Conservation (phyloP, 352 stramenopile genomes). For the Thraustochytrium sp. region DNA sequence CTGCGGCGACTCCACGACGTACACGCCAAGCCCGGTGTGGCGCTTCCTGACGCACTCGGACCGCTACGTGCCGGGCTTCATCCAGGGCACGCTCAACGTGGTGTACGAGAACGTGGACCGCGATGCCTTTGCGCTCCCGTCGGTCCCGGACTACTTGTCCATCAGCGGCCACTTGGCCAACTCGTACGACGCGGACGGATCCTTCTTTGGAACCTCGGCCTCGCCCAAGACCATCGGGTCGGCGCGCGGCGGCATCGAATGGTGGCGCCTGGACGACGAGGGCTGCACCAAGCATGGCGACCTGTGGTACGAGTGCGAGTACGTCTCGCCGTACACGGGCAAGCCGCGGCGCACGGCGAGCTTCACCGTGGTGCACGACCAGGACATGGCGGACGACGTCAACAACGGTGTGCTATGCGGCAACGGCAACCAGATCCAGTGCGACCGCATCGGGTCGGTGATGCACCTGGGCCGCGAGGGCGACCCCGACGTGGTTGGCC, state of each 20-base stretch:
- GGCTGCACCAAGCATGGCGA: neutral
- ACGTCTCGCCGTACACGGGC: too few species aligned
- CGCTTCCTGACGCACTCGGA: constrained; percentile 11
- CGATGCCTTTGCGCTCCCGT: neutral
- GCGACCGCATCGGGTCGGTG: neutral
- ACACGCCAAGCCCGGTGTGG: neutral
- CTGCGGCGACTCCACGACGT: neutral
- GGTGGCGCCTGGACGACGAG: neutral
- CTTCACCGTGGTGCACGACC: too few species aligned
- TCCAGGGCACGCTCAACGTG: neutral
- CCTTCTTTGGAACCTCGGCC: neutral
- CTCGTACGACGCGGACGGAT: neutral
- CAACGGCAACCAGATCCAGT: neutral
- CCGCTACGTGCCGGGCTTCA: neutral
- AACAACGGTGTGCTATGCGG: neutral
- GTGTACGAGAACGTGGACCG: neutral
- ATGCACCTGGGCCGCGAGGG: neutral
- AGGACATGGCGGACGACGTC: too few species aligned
- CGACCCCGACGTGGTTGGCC: neutral
- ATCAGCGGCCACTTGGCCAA: constrained; percentile 10
- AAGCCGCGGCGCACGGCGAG: too few species aligned
- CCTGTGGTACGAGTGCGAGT: too few species aligned
- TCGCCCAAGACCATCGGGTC: neutral
- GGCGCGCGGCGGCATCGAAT: neutral
- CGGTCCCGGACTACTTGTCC: neutral